Conservation (phyloP, 371 early-diverging fungal genomes). For the Mortierella sp. region DNA sequence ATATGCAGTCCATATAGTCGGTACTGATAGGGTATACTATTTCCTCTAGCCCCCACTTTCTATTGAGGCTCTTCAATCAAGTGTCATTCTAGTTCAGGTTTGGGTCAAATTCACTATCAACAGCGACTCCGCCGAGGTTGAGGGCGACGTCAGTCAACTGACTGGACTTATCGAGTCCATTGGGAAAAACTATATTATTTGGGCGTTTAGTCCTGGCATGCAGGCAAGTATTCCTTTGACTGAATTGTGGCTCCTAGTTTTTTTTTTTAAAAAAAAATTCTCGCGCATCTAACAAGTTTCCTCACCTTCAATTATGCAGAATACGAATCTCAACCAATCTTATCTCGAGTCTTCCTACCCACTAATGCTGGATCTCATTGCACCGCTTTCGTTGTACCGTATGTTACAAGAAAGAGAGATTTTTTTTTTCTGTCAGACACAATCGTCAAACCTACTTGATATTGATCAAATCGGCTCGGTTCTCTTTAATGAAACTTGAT, state of each 20-base stretch:
- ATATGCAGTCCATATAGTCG: not conserved
- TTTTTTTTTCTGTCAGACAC: not conserved
- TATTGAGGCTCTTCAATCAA: slow-evolving; percentile 31
- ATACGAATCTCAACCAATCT: slow-evolving; percentile 20
- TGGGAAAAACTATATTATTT: slow-evolving; percentile 35
- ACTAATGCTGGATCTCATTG: slow-evolving; percentile 38
- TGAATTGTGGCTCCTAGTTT: not conserved
- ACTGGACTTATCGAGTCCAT: slow-evolving; percentile 17
- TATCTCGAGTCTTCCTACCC: slow-evolving; percentile 48
- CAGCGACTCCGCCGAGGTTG: not conserved
- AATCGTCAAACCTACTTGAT: too few species aligned
- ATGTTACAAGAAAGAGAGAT: slow-evolving; percentile 4
- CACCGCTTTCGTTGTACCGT: slow-evolving; percentile 21
- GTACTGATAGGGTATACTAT: not conserved
- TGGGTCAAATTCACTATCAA: slow-evolving; percentile 19
- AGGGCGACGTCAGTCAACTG: slow-evolving; percentile 4
- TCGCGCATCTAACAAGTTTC: not conserved
- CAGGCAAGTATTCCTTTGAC: slow-evolving; percentile 16
- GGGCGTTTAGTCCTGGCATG: slow-evolving; percentile 57
- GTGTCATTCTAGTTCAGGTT: slow-evolving; percentile 23
- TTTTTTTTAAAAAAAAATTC: not conserved
- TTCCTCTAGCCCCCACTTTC: slow-evolving; percentile 36
- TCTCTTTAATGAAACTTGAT: not conserved
- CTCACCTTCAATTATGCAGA: slow-evolving; percentile 12
- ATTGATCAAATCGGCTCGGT: not conserved